Base-by-base conservation (phyloP, 257 asterid species). In the Ilex aquifolium region DNA sequence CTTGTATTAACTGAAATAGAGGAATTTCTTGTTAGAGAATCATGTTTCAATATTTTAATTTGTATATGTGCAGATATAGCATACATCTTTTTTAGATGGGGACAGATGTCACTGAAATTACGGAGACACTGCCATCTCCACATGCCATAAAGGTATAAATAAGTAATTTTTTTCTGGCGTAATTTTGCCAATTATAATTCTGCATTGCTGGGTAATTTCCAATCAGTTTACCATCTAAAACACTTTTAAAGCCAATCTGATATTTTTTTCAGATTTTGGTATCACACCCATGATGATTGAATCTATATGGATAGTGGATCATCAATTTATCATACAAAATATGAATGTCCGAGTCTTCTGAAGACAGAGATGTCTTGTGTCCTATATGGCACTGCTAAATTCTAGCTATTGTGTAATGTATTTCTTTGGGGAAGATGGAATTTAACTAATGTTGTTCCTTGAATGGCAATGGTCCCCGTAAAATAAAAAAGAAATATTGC, bases 91-190 rank as follows among this genome's bases (percentile, higher is more conserved):
- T 56, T 77, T 69, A 69, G 14, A 90, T 90, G 97, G 88, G 88
- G 70, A 82, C 72, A 71, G 82, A 77, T 68, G 76, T 67, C 59
- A 68, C 60, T 14, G 85, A 74, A 63, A 76, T 32, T 66, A 53
- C 59, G 57, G 91, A 79, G 65, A 82, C 69, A 10, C 71, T 76
- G 61, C 86, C 82, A 51, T 73, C 81, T 64, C 74, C 79, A 56
- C 72, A 57, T 70, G 73, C 71, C 60, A 70, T 88, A 58, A 86
- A 88, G 96, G 97, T 91, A 80, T 61, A 63, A 13, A 44, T 51
- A 15, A 48, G n/a, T 46, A 46, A 46, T 10, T 14, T 46, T 3
- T 10, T 46, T 46, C n/a, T 1, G 3, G 11, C 2, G 52, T 7
- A 46, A 46, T 46, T 10, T 10, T 14, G 15, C n/a, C 52, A 46